Conservation (phyloP, 2,329 filamentous ascomycete species). For the Aspergillus sp. region DNA sequence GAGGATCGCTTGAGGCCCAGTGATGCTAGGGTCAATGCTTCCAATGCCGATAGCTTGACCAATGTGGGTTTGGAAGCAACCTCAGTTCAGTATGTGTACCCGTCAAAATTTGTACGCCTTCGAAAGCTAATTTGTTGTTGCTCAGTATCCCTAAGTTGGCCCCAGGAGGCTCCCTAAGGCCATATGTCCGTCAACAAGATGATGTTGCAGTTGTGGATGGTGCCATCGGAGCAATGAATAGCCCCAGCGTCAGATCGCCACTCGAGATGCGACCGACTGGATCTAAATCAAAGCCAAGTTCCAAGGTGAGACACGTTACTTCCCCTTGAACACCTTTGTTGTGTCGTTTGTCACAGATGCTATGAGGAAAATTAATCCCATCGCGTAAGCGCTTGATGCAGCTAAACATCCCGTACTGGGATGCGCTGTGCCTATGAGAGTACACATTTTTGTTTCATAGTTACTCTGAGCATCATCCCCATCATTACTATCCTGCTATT, state of each 20-base stretch:
- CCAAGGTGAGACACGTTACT: conserved; percentile 49
- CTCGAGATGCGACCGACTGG: conserved; percentile 20
- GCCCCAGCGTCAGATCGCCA: conserved; percentile 41
- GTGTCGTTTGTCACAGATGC: conserved; percentile 32
- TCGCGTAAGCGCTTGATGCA: conserved; percentile 67
- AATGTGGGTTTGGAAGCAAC: not conserved
- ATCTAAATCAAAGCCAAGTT: not conserved
- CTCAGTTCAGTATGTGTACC: conserved; percentile 19
- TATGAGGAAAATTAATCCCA: conserved; percentile 78
- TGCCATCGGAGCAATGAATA: conserved; percentile 51
- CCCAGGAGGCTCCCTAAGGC: conserved; percentile 49
- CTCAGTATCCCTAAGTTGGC: conserved; percentile 55
- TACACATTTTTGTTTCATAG: conserved; percentile 62
- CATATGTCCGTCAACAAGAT: conserved; percentile 57
- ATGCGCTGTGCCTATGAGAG: conserved; percentile 71
- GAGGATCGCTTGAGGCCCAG: conserved; percentile 55
- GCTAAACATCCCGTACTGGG: conserved; percentile 77
- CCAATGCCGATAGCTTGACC: not conserved
- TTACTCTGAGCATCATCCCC: conserved; percentile 62
- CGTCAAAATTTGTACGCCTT: not conserved
- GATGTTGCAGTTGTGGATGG: conserved; percentile 55
- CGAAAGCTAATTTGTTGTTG: conserved; percentile 2
- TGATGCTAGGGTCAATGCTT: not conserved
- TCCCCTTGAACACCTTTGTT: not conserved
- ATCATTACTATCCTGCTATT: conserved; percentile 26